These are phyloP conservation scores for Coemansia sp. DNA, from an alignment of 192 early-diverging fungal genomes.

Conservation along the genomic window DNA sequence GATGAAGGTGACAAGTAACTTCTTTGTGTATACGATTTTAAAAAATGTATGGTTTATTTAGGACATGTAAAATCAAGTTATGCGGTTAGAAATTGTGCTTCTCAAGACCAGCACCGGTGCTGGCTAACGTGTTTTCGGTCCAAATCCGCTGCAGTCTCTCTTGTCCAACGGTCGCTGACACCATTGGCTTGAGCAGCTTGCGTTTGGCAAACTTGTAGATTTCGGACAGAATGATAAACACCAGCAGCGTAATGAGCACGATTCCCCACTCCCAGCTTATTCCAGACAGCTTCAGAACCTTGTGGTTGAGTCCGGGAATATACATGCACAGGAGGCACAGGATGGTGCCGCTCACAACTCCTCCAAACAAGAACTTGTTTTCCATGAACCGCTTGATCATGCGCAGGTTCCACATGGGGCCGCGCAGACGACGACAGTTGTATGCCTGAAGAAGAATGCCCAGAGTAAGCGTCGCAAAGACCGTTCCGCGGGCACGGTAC, in stretches of 20 bases:
- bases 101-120: conserved; percentile 18
- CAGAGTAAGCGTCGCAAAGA: conserved; percentile 72
- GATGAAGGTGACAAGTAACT: conserved; percentile 20
- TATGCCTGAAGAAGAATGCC: conserved; percentile 72
- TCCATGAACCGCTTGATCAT: conserved; percentile 49
- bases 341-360: conserved; percentile 53
- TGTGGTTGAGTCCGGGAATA: conserved; percentile 65
- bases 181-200: conserved; percentile 47
- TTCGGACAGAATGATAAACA: conserved; percentile 67
- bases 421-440: conserved; percentile 70
- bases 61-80: too few relatives aligned
- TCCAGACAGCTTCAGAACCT: conserved; percentile 62
- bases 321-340: conserved; percentile 62
- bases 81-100: conserved; percentile 25
- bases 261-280: conserved; percentile 77
- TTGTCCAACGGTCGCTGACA: conserved; percentile 38
- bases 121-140: conserved; percentile 51
- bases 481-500: conserved; percentile 68
- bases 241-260: conserved; percentile 56
- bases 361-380: conserved; percentile 58
- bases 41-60: conserved; percentile 1
- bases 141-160: conserved; percentile 54
- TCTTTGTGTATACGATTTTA: not conserved
- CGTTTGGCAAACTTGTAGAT: conserved; percentile 66
- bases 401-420: conserved; percentile 59